A percentile compares a stretch with the other conserved stretches of the same genome.
These are phyloP conservation scores for Ogataea haglerorum DNA, from an alignment of 805 yeast species.

Conservation along the genomic window DNA sequence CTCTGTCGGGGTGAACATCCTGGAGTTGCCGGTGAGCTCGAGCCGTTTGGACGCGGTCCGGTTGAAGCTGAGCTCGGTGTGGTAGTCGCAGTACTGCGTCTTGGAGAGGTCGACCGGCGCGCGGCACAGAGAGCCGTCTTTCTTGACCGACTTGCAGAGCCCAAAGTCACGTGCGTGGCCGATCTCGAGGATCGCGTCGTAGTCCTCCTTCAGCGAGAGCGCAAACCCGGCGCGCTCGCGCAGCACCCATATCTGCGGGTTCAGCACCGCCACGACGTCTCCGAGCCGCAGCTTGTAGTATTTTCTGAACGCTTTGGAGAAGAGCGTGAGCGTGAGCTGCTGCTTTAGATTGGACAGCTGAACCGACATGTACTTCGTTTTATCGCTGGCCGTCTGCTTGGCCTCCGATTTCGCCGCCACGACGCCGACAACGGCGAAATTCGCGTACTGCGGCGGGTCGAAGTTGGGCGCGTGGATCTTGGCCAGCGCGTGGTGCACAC, in stretches of 20 bases:
- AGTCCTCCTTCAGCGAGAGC: slow-evolving; percentile 49
- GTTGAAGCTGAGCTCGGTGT: slow-evolving; percentile 55
- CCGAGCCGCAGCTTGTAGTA: slow-evolving; percentile 77
- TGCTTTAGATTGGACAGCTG: slow-evolving; percentile 66
- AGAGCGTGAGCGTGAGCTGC: slow-evolving; percentile 57
- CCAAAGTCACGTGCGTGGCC: slow-evolving; percentile 71
- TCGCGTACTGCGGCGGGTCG: slow-evolving; percentile 63
- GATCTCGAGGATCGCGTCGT: slow-evolving; percentile 60
- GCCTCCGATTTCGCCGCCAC: slow-evolving; percentile 56
- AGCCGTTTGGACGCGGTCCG: slow-evolving; percentile 59
- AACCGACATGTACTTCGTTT: slow-evolving; percentile 54
- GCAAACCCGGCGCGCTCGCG: slow-evolving; percentile 42
- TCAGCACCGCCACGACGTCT: slow-evolving; percentile 67
- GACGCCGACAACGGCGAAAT: slow-evolving; percentile 80
- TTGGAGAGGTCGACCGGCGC: slow-evolving; percentile 55
- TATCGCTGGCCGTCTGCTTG: slow-evolving; percentile 38
- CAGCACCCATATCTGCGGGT: slow-evolving; percentile 58
- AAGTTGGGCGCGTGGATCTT: slow-evolving; percentile 68
- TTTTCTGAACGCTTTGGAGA: slow-evolving; percentile 63
- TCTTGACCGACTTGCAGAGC: slow-evolving; percentile 50
- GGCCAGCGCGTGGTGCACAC: slow-evolving; percentile 58
- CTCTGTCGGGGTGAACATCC: slow-evolving; percentile 54
- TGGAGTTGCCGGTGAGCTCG: slow-evolving; percentile 65
- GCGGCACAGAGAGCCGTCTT: slow-evolving; percentile 52
- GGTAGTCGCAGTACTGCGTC: slow-evolving; percentile 66